Percentiles rank a stretch among this genome's conserved stretches.
These are phyloP conservation scores for Pleurotus tuoliensis DNA, from an alignment of 768 basidiomycete genomes.

Conservation along the genomic window DNA sequence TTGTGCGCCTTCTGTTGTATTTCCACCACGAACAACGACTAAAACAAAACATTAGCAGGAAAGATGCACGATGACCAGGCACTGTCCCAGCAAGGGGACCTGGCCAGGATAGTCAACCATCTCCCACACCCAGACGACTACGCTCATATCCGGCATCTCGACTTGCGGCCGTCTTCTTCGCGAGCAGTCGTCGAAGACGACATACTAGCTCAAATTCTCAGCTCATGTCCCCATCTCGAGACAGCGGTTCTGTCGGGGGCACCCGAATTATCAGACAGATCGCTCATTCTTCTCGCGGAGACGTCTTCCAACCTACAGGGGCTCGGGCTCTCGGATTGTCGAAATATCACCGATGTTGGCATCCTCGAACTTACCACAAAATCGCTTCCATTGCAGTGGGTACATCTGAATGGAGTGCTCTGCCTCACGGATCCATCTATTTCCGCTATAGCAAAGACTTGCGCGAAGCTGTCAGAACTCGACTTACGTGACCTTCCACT, in stretches of 20 bases:
- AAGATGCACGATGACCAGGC: constrained; percentile 22
- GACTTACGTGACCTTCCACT: constrained; percentile 70
- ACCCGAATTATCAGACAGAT: constrained; percentile 62
- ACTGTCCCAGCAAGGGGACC: constrained; percentile 46
- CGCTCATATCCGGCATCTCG: constrained; percentile 55
- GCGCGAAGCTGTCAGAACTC: constrained; percentile 76
- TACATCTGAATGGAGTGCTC: constrained; percentile 68
- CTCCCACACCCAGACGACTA: constrained; percentile 60
- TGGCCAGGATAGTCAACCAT: constrained; percentile 56
- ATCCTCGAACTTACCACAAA: constrained; percentile 67
- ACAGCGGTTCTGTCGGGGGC: constrained; percentile 69
- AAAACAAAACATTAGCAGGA: not conserved
- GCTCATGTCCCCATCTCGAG: constrained; percentile 61
- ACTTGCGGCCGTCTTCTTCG: constrained; percentile 40
- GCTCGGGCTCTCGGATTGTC: constrained; percentile 74
- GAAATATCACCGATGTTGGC: constrained; percentile 71
- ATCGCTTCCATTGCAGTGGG: constrained; percentile 65
- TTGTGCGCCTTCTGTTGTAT: constrained; percentile 19
- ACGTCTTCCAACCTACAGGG: constrained; percentile 67
- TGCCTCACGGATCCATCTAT: constrained; percentile 59
- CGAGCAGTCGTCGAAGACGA: constrained; percentile 47
- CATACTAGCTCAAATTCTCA: constrained; percentile 53
- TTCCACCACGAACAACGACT: not conserved
- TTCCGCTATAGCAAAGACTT: constrained; percentile 67
- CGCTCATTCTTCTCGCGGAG: constrained; percentile 59